Percentiles rank a stretch among this genome's conserved stretches.
Evolutionary conservation across 768 basidiomycete genomes (phyloP).

Genomic region (Lactifluus piperatus): DNA sequence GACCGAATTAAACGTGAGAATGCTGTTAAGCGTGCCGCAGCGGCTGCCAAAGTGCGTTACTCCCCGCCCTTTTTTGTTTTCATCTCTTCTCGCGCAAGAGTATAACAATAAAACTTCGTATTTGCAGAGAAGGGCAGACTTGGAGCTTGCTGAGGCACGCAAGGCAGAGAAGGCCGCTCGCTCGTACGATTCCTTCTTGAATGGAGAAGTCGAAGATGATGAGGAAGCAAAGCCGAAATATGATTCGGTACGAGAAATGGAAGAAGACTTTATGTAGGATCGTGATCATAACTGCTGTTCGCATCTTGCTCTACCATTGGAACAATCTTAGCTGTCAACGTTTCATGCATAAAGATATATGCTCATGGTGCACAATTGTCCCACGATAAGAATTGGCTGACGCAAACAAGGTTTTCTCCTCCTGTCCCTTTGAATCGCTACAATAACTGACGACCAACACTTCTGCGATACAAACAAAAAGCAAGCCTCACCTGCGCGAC

Average conservation of each 20-base stretch:
- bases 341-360: background rate
- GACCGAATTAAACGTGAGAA: slow-evolving; percentile 77
- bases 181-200: slow-evolving; percentile 80
- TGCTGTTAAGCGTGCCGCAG: slow-evolving; percentile 49
- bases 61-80: too few species aligned
- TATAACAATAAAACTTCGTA: background rate
- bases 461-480: background rate
- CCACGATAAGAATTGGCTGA: background rate
- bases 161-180: slow-evolving; percentile 82
- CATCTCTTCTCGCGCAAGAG: background rate
- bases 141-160: slow-evolving; percentile 61
- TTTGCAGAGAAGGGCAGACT: slow-evolving; percentile 67
- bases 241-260: slow-evolving; percentile 64
- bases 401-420: background rate
- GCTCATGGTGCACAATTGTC: background rate
- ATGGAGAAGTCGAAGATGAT: slow-evolving; percentile 49
- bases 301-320: background rate
- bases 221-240: slow-evolving; percentile 35
- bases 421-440: background rate
- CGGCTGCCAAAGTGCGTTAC: slow-evolving; percentile 54
- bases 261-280: slow-evolving; percentile 79
- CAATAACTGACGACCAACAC: background rate
- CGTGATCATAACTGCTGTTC: background rate
- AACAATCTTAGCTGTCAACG: background rate
- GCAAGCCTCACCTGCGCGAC: background rate